Base-by-base conservation (phyloP, 2,329 filamentous ascomycete genomes). In the Chalaropsis ovoidea region DNA sequence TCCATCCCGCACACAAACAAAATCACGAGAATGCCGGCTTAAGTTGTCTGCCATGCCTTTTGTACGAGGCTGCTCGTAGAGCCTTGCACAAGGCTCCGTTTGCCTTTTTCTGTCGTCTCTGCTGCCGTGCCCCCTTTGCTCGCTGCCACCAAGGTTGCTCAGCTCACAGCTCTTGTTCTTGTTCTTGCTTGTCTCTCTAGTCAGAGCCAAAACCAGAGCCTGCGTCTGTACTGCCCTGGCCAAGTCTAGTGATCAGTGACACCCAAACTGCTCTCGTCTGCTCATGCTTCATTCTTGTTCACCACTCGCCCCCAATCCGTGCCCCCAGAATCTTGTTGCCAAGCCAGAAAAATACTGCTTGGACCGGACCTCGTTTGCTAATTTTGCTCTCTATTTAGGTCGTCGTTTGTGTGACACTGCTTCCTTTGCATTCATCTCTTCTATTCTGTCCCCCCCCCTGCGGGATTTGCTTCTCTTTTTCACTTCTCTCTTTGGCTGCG, bases 401-500 rank as follows among this genome's bases (percentile, higher is more conserved):
- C 42, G 61, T 41, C 24, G 5, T 45, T 52, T 47, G 43, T 35
- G 42, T 63, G 31, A 45, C 17, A 35, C 19, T 49, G 27, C 27
- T 63, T 42, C 17, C 42, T 61, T 64, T 62, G 7, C 35, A 58
- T 58, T 56, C 47, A 49, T 52, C 43, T 62, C 17, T 45, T 43
- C 17, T 58, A 11, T 17, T 62, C 61, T 45, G 41, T n/a, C 61
- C 47, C 24, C 47, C 22, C 47, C 22, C 47, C 24, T 52, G 47
- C 11, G 22, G 47, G 22, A 17, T 61, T 13, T 45, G 24, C n/a
- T 64, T 2, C 62, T 35, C 41, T 56, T 43, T 43, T 43, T 58
- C 17, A 15, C 22, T 49, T 49, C 27, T 63, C 24, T 35, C 35
- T 6, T 22, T 49, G 49, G 41, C 61, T 62, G 61, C 49, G 61